These are phyloP conservation scores for Tulasnella sp. DNA, from an alignment of 768 basidiomycete species.

Conservation along the genomic window DNA sequence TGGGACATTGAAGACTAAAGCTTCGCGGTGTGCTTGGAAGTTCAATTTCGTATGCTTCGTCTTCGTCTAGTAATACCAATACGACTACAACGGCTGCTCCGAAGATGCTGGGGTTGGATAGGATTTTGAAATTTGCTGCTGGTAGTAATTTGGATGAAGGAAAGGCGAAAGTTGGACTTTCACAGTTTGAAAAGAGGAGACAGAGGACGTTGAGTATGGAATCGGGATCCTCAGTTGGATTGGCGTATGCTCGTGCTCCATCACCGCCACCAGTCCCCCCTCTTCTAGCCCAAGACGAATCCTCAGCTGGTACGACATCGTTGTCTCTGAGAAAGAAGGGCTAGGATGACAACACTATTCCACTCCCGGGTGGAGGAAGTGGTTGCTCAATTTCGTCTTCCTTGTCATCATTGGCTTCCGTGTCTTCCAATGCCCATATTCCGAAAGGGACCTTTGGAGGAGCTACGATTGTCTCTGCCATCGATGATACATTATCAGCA, in stretches of 20 bases:
- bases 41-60: too few relatives aligned
- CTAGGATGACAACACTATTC: slow-evolving; percentile 1
- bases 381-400: slow-evolving; percentile 19
- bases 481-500: not conserved
- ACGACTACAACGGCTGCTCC: too few relatives aligned
- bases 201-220: not conserved
- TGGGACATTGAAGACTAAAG: slow-evolving; percentile 5
- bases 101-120: too few relatives aligned
- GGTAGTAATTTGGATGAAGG: too few relatives aligned
- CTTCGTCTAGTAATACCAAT: too few relatives aligned
- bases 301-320: too few relatives aligned
- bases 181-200: too few relatives aligned
- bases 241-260: not conserved
- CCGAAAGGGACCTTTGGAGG: not conserved
- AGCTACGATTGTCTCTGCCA: slow-evolving; percentile 9
- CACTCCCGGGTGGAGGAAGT: slow-evolving; percentile 1
- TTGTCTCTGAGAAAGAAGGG: too few relatives aligned
- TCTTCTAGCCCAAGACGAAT: not conserved
- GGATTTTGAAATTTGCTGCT: too few relatives aligned
- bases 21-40: too few relatives aligned
- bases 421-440: not conserved
- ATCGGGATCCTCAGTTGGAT: not conserved
- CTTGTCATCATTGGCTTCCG: slow-evolving; percentile 16
- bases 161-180: too few relatives aligned
- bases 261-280: not conserved